Evolutionary conservation across 495 filamentous ascomycete genomes (phyloP).

Genomic region (Cercophora newfieldiana): DNA sequence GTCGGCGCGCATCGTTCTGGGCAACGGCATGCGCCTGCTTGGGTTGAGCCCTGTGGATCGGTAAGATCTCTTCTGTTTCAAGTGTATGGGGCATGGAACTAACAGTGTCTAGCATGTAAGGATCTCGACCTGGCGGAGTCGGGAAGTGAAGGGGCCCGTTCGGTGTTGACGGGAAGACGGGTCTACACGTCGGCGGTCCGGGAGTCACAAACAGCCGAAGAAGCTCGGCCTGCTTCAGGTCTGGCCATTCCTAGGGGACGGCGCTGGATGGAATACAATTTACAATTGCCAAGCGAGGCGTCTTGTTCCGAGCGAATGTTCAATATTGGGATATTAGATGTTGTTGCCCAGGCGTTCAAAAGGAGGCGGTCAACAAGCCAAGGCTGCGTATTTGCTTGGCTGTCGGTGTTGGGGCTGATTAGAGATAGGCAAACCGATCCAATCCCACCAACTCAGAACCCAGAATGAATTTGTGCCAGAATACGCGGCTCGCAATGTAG

Average conservation of each 20-base stretch:
- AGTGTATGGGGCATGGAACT: slow-evolving; percentile 5
- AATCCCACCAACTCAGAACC: background rate
- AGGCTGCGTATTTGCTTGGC: background rate
- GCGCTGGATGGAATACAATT: too few relatives aligned
- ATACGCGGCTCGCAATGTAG: background rate
- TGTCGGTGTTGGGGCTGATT: background rate
- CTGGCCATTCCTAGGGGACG: too few relatives aligned
- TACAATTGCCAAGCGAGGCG: background rate
- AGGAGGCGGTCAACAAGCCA: background rate
- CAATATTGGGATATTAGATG: background rate
- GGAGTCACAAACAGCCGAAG: too few relatives aligned
- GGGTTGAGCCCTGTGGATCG: slow-evolving; percentile 77
- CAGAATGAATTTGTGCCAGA: background rate
- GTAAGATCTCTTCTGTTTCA: slow-evolving; percentile 22
- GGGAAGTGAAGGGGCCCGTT: background rate
- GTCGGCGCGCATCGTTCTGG: slow-evolving; percentile 70
- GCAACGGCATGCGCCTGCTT: slow-evolving; percentile 82
- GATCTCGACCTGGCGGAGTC: background rate
- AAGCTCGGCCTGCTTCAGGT: too few relatives aligned
- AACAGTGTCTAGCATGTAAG: slow-evolving; percentile 28
- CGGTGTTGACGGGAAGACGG: background rate
- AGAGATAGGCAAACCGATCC: background rate
- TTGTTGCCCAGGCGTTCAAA: background rate
- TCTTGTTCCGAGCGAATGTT: background rate
- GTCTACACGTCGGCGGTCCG: background rate